Evolutionary conservation across 768 basidiomycete species (phyloP), one percentile per base, ranked within the genome.

Genomic region (Pleurotus pulmonarius): DNA sequence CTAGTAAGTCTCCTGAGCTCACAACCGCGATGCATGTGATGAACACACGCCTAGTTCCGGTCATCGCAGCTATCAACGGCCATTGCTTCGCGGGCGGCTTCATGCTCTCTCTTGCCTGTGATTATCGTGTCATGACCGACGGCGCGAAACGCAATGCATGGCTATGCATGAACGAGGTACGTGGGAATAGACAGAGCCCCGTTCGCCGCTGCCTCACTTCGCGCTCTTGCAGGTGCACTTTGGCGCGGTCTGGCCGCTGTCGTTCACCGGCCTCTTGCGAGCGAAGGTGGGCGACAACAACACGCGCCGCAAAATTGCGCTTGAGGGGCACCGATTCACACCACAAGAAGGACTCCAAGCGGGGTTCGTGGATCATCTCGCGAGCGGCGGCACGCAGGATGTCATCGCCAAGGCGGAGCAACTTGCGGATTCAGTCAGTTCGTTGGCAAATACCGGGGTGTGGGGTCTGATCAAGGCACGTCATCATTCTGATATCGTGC

Each of bases 101-200:
- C 65, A 84, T 92, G 69, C 72, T 95, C 12, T 80, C 92, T 2
- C 70, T 97, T 48, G 81, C 79, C 3, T 95, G 92, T 67, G 94
- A 97, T 69, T 94, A 91, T 71, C 83, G 94, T 40, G 79, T 96
- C 55, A 94, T 95, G 86, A 90, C 85, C 12, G 86, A 90, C 61
- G 93, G 88, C 13, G 85, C 76, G 63, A 81, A 79, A 62, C 86
- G 86, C 26, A 85, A 86, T 64, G 87, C 88, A 1, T 94, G 92
- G 88, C 71, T 91, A 51, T 91, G 87, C 67, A 96, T 97, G 94
- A 98, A 96, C 65, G 94, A 96, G 75, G 88, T 90, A 55, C 65
- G 65, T 44, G 40, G 11, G 18, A 9, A 9, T 1, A 6, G 11
- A 25, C 8, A 6, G 11, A 25, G 22, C 16, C 22, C 49, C 40